Percentiles rank a stretch among this genome's conserved stretches.
These are phyloP conservation scores for Salix suchowensis DNA, from an alignment of 345 rosid species.

Conservation along the genomic window DNA sequence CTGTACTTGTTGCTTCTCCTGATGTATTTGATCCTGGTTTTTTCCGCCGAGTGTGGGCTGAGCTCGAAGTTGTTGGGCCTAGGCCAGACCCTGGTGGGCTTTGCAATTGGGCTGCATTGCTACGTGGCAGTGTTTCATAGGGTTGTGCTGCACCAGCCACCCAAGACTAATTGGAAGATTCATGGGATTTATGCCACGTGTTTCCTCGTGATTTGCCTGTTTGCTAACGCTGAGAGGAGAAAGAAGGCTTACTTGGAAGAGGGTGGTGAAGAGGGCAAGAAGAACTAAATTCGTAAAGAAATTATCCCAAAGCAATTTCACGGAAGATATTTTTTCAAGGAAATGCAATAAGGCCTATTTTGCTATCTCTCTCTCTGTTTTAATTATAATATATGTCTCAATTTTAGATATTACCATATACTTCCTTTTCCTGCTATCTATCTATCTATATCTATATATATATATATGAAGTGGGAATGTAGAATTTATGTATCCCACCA, in stretches of 20 bases:
- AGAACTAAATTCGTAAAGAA: constrained; percentile 35
- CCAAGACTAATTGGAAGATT: constrained; percentile 84
- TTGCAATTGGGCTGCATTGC: constrained; percentile 76
- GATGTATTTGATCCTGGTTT: constrained; percentile 72
- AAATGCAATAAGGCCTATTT: neutral
- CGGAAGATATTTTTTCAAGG: neutral
- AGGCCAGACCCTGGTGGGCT: constrained; percentile 68
- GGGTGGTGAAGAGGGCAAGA: constrained; percentile 94
- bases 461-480: neutral
- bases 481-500: neutral
- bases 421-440: neutral
- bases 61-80: constrained; percentile 60
- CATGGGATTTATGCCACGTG: constrained; percentile 92
- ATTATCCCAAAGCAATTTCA: constrained; percentile 1
- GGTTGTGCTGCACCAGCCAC: constrained; percentile 72
- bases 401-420: neutral
- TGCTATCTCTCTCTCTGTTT: neutral
- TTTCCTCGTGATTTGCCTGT: constrained; percentile 64
- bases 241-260: constrained; percentile 90
- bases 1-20: constrained; percentile 67
- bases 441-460: too few relatives aligned
- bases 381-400: neutral
- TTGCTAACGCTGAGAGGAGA: constrained; percentile 65
- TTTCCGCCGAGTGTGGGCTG: constrained; percentile 62
- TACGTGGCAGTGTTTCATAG: constrained; percentile 89